Percentiles rank a stretch among this genome's conserved stretches.
phyloP scores from a whole-genome alignment of 2,329 filamentous ascomycete species.

The Didymellaceae sp. region DNA sequence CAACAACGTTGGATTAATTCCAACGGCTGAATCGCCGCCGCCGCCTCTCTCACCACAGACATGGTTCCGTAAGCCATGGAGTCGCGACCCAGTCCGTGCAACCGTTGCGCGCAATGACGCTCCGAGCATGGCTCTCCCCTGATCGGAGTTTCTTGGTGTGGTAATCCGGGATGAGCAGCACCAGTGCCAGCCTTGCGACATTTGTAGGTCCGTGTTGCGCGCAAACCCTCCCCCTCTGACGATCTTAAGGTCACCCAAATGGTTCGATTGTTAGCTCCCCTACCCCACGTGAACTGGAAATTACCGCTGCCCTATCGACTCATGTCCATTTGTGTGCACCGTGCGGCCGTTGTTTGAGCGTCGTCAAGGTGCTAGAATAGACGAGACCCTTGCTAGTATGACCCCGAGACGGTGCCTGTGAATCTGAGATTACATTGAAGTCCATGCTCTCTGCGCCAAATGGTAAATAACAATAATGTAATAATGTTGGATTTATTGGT shows the following conservation, averaged over 20 bases:
- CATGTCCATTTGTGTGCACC: conserved; percentile 10
- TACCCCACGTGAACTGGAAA: conserved; percentile 17
- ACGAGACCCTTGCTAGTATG: conserved; percentile 1
- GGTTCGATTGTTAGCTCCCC: conserved; percentile 14
- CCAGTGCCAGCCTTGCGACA: conserved; percentile 12
- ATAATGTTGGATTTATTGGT: neutral
- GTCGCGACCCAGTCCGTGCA: conserved; percentile 14
- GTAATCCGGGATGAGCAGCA: conserved; percentile 12
- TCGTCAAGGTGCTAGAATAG: conserved; percentile 4
- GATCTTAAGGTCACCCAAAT: conserved; percentile 6
- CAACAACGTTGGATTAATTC: conserved; percentile 1
- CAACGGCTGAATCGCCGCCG: conserved; percentile 5
- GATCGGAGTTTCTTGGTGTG: conserved; percentile 5
- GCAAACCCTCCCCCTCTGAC: conserved; percentile 3
- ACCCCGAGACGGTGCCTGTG: no score
- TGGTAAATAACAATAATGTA: neutral
- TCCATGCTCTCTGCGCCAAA: conserved; percentile 2
- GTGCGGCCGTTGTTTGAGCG: conserved; percentile 17
- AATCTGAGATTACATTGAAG: neutral
- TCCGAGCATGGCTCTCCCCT: conserved; percentile 10
- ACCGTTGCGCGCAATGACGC: conserved; percentile 5
- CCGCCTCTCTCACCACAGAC: conserved; percentile 16
- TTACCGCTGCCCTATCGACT: conserved; percentile 8
- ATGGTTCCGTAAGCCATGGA: conserved; percentile 13
- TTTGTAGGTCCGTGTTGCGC: conserved; percentile 10